phyloP scores from a whole-genome alignment of 192 early-diverging fungal species.

The Entophlyctis luteolus region DNA sequence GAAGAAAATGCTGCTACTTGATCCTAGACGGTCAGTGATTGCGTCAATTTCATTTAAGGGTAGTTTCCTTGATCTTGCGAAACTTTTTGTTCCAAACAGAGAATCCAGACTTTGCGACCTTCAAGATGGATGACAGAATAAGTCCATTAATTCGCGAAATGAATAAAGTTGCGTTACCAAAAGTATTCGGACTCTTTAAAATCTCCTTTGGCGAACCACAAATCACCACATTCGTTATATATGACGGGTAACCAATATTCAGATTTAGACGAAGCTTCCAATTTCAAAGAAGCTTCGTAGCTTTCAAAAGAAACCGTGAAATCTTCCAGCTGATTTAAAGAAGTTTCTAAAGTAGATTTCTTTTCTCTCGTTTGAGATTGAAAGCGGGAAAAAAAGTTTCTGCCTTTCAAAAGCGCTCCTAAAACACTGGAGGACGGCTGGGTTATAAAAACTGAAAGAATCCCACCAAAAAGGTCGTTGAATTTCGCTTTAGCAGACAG shows the following conservation, averaged over 20 bases:
- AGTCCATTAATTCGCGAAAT: neutral
- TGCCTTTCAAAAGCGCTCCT: too few species aligned
- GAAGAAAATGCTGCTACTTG: neutral
- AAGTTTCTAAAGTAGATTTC: neutral
- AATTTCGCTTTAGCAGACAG: too few species aligned
- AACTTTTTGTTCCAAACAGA: neutral
- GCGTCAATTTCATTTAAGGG: neutral
- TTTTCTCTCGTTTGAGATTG: too few species aligned
- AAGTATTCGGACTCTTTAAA: neutral
- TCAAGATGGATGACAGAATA: neutral
- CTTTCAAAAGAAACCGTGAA: constrained; percentile 20
- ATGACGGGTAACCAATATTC: neutral
- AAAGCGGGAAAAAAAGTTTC: neutral
- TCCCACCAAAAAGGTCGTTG: constrained; percentile 1
- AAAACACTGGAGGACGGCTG: too few species aligned
- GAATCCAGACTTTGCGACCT: constrained; percentile 5
- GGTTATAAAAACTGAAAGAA: too few species aligned
- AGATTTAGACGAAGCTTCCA: neutral
- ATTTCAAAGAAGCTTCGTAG: neutral
- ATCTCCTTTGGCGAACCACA: constrained; percentile 17
- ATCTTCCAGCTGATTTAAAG: neutral
- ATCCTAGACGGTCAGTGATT: neutral
- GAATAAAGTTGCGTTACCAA: constrained; percentile 1
- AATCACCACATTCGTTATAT: constrained; percentile 20
- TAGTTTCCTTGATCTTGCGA: neutral